Base-by-base conservation (phyloP, 106 monocot species). In the Dendrobium chrysotoxum region DNA sequence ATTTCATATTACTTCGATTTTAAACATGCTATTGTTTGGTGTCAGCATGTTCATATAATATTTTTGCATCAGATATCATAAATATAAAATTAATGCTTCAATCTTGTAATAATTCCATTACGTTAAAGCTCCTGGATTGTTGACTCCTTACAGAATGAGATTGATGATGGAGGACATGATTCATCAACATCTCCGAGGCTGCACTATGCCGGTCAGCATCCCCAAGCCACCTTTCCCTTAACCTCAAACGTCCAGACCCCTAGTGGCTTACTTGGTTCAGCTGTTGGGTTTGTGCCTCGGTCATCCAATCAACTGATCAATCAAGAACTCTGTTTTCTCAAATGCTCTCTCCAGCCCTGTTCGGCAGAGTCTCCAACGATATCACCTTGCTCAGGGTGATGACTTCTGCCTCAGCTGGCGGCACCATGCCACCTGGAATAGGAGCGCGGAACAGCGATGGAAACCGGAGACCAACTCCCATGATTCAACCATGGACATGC, bases 161-260 rank as follows among this genome's bases (percentile, higher is more conserved):
- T 93, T 40, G 92, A 93, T 46, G 83, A 85, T 75, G 88, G 86
- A n/a, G 89, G 87, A 41, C 91, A 91, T 41, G 95, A 95, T n/a
- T 20, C 89, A 72, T 66, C 85, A 53, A 55, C 78, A 15, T 89
- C 91, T 13, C 88, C 92, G 55, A 86, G 84, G 78, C 7, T 84
- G 71, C 86, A 85, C n/a, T 20, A 30, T 11, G 80, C 57, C 58
- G 75, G 85, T 15, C 85, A 80, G 17, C 87, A 87, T 28, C 40
- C 80, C 12, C 81, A 79, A 70, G 28, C 79, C 1, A 50, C 50
- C 30, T 61, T 58, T 61, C 86, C 83, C 28, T 67, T 84, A 75
- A 87, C 78, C 78, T 12, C 83, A 10, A 72, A 45, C 28, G 23
- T 79, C 30, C 91, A 86, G 50, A 50, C 50, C 28, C 28, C 85